A percentile compares a stretch with the other conserved stretches of the same genome.
Evolutionary conservation across 2,329 filamentous ascomycete species (phyloP).

Genomic region (Arthroderma sp.): DNA sequence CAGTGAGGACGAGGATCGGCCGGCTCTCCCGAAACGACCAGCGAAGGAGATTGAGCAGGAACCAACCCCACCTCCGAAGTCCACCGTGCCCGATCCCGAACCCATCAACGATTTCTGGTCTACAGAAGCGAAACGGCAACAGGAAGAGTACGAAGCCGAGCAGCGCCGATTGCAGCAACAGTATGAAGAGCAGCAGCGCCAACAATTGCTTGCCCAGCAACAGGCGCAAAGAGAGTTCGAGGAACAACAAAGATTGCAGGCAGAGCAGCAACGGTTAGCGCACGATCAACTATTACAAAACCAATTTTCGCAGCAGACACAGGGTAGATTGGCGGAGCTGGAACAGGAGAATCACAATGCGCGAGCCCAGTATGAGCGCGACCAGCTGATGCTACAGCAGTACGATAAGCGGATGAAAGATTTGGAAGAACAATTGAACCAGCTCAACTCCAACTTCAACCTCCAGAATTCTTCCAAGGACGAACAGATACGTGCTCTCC

Average conservation of each 20-base stretch:
- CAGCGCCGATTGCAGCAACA: slow-evolving; percentile 78
- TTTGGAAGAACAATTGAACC: slow-evolving; percentile 70
- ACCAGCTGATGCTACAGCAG: slow-evolving; percentile 92
- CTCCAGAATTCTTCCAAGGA: slow-evolving; percentile 83
- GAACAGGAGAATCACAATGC: slow-evolving; percentile 93
- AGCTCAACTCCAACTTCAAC: slow-evolving; percentile 68
- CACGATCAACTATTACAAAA: slow-evolving; percentile 82
- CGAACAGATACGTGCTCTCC: slow-evolving; percentile 80
- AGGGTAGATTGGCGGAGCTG: slow-evolving; percentile 87
- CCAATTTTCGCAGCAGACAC: slow-evolving; percentile 85
- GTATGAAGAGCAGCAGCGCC: slow-evolving; percentile 65
- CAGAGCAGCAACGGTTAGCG: slow-evolving; percentile 79
- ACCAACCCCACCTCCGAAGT: slow-evolving; percentile 54
- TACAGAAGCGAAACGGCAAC: slow-evolving; percentile 76
- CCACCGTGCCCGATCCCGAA: slow-evolving; percentile 62
- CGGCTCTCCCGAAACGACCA: slow-evolving; percentile 67
- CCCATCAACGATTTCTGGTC: slow-evolving; percentile 99
- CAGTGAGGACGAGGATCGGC: slow-evolving; percentile 69
- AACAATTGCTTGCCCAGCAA: slow-evolving; percentile 68
- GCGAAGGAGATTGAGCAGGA: slow-evolving; percentile 54
- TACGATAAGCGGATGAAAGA: slow-evolving; percentile 92
- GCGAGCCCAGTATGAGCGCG: slow-evolving; percentile 87
- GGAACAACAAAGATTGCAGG: slow-evolving; percentile 75
- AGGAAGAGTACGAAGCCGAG: slow-evolving; percentile 89
- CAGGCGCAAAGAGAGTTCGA: slow-evolving; percentile 93